Base-by-base conservation (phyloP, 2,329 filamentous ascomycete species). In the Aspergillus terreus region DNA sequence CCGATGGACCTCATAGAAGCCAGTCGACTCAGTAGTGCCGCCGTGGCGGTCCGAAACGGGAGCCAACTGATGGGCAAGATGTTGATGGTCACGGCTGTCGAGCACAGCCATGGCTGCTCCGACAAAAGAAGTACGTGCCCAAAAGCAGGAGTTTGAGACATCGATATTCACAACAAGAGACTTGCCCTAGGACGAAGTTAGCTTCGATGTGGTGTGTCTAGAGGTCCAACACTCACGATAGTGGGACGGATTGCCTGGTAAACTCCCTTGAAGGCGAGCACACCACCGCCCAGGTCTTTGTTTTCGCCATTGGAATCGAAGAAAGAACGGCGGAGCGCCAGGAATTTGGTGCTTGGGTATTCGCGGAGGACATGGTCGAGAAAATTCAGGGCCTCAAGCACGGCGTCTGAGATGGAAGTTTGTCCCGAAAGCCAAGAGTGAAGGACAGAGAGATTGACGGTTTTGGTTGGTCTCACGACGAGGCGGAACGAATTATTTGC, bases 121-220 rank as follows among this genome's bases (percentile, higher is more conserved):
- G 21, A 70, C 59, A 12, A 76, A 58, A 7, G 64, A 63, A n/a
- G 58, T 69, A 10, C 67, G 68, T 32, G 76, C 79, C 87, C 89
- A 97, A 74, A 99, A 99, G 11, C 88, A 88, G 0, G 90, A 88
- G 65, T 97, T 96, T 51, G 92, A 87, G 27, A 96, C 87, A 63
- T 99, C 92, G 10, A 95, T 84, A 61, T 96, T 97, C 66, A 99
- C 76, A 0, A 88, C 83, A 5, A 97, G 78, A 7, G 82, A 83
- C 23, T 82, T 80, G 30, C 82, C 78, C 64, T 80, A 64, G n/a
- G 54, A 14, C 33, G 14, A 30, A 67, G 68, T 69, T 54, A 66
- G 56, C 11, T 30, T 30, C 27, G 27, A 30, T 10, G 27, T 7
- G 6, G 27, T 11, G 27, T 9, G 6, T 30, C 27, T 30, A 30